Conservation (phyloP, 2,329 filamentous ascomycete species). For the Neofusicoccum parvum region DNA sequence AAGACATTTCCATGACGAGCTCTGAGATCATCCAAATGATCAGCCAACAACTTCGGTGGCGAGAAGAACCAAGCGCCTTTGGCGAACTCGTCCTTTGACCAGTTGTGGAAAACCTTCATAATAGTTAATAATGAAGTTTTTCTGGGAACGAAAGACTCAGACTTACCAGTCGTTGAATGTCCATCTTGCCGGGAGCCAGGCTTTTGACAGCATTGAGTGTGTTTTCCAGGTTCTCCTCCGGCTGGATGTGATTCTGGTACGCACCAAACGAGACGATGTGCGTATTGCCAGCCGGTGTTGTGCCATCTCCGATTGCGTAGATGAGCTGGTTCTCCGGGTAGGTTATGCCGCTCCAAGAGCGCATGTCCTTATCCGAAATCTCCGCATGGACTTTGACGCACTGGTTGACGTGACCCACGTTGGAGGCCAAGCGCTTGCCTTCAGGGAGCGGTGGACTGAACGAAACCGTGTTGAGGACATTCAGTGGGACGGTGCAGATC, state of each 20-base stretch:
- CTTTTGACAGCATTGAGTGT: conserved; percentile 35
- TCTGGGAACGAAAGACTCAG: neutral
- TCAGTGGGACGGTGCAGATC: conserved; percentile 49
- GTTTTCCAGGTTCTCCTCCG: conserved; percentile 44
- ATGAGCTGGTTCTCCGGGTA: conserved; percentile 47
- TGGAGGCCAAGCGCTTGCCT: conserved; percentile 41
- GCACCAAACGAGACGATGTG: conserved; percentile 53
- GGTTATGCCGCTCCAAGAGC: conserved; percentile 48
- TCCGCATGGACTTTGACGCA: conserved; percentile 52
- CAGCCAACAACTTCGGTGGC: conserved; percentile 40
- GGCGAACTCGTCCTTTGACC: conserved; percentile 51
- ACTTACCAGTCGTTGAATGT: conserved; percentile 8
- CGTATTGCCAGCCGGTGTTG: conserved; percentile 43
- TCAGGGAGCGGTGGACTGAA: conserved; percentile 46
- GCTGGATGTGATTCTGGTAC: conserved; percentile 47
- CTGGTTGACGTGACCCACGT: conserved; percentile 50
- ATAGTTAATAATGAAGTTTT: neutral
- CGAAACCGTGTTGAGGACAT: conserved; percentile 44
- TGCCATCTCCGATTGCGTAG: conserved; percentile 50
- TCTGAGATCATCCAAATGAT: conserved; percentile 46
- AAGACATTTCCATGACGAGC: conserved; percentile 47
- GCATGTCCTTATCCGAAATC: conserved; percentile 42
- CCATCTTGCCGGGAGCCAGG: conserved; percentile 32
- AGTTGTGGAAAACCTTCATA: conserved; percentile 50
- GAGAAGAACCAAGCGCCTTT: conserved; percentile 51